These are phyloP conservation scores for Colletotrichum sojae DNA, from an alignment of 2,329 filamentous ascomycete species.

Conservation along the genomic window DNA sequence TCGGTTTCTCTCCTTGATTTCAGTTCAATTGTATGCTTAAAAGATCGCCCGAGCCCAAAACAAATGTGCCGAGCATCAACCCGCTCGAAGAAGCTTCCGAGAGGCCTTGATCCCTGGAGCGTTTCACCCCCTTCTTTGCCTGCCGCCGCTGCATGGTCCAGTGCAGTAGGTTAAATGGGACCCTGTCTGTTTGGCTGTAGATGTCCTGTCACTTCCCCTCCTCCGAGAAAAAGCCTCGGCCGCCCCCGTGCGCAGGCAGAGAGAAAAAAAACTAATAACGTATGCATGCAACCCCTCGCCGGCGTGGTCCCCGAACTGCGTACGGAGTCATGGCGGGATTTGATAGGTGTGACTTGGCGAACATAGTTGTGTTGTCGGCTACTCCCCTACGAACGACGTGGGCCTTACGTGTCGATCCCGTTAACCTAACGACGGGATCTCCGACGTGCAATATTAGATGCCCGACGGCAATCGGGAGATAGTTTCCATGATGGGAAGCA, in stretches of 20 bases:
- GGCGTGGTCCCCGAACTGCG: neutral
- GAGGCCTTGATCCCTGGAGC: slow-evolving; percentile 20
- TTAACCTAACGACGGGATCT: neutral
- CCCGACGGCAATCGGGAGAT: neutral
- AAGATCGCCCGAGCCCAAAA: slow-evolving; percentile 12
- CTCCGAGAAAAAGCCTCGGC: too few species aligned
- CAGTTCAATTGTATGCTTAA: slow-evolving; percentile 5
- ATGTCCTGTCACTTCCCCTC: neutral
- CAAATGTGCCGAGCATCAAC: slow-evolving; percentile 8
- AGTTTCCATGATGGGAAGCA: neutral
- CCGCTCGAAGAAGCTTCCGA: slow-evolving; percentile 14
- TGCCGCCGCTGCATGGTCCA: neutral
- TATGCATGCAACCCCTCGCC: neutral
- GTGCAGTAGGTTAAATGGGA: neutral
- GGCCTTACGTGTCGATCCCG: slow-evolving; percentile 5
- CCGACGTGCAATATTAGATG: neutral
- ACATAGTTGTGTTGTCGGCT: neutral
- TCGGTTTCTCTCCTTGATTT: neutral
- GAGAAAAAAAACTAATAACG: neutral
- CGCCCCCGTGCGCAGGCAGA: too few species aligned
- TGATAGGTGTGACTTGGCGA: neutral
- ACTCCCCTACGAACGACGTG: neutral
- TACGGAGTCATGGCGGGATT: too few species aligned
- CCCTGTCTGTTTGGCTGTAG: too few species aligned
- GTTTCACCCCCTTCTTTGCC: slow-evolving; percentile 16